These are phyloP conservation scores for Endothia cerciana DNA, from an alignment of 2,329 filamentous ascomycete genomes.

Conservation along the genomic window DNA sequence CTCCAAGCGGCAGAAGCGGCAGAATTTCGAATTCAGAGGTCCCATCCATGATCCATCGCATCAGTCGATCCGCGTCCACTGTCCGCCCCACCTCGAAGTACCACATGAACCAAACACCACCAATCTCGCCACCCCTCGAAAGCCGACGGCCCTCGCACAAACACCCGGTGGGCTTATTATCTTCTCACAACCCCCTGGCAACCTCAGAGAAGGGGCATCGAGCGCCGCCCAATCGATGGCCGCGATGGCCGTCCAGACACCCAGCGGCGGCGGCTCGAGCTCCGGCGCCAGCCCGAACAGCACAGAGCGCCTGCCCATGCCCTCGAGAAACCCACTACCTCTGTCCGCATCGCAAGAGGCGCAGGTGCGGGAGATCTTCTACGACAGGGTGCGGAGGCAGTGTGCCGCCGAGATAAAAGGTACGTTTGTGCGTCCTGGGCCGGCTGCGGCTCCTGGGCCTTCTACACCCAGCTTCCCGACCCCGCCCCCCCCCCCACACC, in stretches of 20 bases:
- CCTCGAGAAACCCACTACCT: conserved; percentile 78
- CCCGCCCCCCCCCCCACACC: conserved; percentile 4
- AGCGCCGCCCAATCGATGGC: conserved; percentile 37
- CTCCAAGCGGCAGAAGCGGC: conserved; percentile 26
- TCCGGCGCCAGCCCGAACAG: conserved; percentile 31
- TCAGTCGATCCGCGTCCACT: conserved; percentile 17
- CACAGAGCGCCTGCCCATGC: conserved; percentile 46
- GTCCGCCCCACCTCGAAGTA: conserved; percentile 14
- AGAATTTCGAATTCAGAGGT: conserved; percentile 24
- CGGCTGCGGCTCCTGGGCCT: not conserved
- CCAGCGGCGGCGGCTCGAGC: conserved; percentile 37
- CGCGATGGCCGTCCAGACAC: conserved; percentile 44
- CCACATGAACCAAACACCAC: conserved; percentile 1
- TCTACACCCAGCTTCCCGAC: too few species aligned
- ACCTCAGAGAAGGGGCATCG: not conserved
- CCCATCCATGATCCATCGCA: not conserved
- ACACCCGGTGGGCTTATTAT: too few species aligned
- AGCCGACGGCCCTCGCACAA: not conserved
- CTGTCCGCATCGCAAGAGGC: conserved; percentile 81
- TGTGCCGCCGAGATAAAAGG: conserved; percentile 82
- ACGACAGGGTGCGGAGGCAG: conserved; percentile 74
- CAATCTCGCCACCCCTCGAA: conserved; percentile 1
- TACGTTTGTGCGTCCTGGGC: conserved; percentile 41
- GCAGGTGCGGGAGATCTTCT: conserved; percentile 79
- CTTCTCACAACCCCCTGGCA: too few species aligned